Evolutionary conservation across 192 early-diverging fungal genomes (phyloP).

Genomic region (Mortierella antarctica): DNA sequence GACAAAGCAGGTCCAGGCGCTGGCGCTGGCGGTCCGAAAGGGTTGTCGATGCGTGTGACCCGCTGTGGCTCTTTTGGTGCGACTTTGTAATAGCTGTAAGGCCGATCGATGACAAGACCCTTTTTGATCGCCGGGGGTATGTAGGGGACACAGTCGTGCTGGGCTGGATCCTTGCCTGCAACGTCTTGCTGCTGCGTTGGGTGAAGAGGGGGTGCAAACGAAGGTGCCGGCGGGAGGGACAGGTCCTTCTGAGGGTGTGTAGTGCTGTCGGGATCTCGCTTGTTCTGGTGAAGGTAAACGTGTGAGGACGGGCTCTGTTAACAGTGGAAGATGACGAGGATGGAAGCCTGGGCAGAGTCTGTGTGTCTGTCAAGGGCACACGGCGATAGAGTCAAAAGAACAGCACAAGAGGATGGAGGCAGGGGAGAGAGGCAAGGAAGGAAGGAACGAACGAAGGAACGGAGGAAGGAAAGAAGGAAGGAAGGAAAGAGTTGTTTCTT

Average conservation of each 20-base stretch:
- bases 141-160: constrained; percentile 4
- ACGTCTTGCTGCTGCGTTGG: not conserved
- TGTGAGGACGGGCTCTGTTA: no score
- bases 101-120: constrained; percentile 32
- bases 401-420: no score
- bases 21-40: constrained; percentile 33
- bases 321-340: no score
- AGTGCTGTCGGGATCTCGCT: not conserved
- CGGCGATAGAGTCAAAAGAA: no score
- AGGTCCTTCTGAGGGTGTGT: not conserved
- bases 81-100: constrained; percentile 44
- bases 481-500: not conserved
- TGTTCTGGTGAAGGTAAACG: not conserved
- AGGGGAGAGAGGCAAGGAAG: not conserved
- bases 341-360: no score
- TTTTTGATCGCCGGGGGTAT: constrained; percentile 28
- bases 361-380: no score
- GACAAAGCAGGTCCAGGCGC: not conserved
- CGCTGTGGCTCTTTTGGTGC: constrained; percentile 38
- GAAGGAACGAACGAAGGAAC: no score
- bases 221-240: not conserved
- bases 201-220: not conserved
- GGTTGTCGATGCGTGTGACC: constrained; percentile 35
- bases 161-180: not conserved
- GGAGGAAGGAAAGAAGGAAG: not conserved